These are phyloP conservation scores for Diatrype stigma DNA, from an alignment of 2,329 filamentous ascomycete species.

Conservation along the genomic window DNA sequence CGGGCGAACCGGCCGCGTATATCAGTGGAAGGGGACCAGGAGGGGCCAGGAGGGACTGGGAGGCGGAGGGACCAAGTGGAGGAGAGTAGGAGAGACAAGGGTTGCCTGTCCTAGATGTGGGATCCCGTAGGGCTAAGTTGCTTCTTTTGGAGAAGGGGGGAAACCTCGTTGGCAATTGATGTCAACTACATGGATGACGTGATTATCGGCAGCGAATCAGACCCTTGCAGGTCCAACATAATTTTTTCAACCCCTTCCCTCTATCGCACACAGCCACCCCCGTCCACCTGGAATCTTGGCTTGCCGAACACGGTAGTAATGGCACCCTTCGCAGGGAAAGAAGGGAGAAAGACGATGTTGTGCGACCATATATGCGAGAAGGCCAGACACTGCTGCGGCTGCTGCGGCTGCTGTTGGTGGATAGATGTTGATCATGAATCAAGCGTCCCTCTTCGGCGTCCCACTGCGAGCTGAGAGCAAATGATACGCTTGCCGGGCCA, in stretches of 20 bases:
- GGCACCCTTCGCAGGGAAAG: not conserved
- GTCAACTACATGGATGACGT: not conserved
- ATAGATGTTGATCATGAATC: not conserved
- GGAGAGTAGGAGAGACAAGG: no score
- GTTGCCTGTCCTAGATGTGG: not conserved
- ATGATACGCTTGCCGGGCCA: not conserved
- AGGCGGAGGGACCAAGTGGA: not conserved
- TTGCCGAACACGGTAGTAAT: not conserved
- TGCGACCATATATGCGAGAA: not conserved
- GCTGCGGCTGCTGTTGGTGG: not conserved
- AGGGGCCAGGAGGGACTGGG: not conserved
- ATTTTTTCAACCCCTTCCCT: not conserved
- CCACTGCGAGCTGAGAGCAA: no score
- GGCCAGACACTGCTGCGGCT: not conserved
- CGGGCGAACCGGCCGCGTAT: constrained; percentile 10
- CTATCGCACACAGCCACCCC: not conserved
- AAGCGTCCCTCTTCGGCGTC: not conserved
- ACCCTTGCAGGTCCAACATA: not conserved
- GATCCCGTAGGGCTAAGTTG: not conserved
- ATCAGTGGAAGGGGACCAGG: constrained; percentile 11
- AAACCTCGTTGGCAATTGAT: not conserved
- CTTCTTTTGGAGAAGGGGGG: not conserved
- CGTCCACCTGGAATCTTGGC: not conserved
- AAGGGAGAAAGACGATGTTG: no score
- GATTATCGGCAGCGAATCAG: not conserved